phyloP scores from a whole-genome alignment of 768 basidiomycete species.

The Naganishia randhawae region DNA sequence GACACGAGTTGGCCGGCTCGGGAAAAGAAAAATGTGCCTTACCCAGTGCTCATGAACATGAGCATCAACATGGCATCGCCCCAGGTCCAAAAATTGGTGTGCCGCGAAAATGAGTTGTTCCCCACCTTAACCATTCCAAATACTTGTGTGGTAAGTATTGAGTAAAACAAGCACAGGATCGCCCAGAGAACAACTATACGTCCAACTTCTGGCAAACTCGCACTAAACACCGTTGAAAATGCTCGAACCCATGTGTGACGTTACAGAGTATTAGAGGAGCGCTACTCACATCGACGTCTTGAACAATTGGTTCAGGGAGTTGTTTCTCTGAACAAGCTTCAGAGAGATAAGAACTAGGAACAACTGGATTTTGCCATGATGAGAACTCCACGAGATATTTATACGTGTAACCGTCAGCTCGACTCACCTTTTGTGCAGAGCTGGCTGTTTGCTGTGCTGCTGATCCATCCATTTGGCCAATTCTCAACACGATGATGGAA shows the following conservation, averaged over 20 bases:
- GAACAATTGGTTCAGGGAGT: conserved; percentile 87
- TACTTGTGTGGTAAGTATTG: conserved; percentile 70
- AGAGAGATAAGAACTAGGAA: conserved; percentile 90
- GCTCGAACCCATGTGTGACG: not conserved
- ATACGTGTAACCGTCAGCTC: not conserved
- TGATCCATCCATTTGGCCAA: conserved; percentile 23
- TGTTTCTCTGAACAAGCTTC: conserved; percentile 85
- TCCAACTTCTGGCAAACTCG: conserved; percentile 78
- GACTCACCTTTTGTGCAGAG: conserved; percentile 39
- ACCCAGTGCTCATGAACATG: conserved; percentile 90
- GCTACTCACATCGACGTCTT: conserved; percentile 82
- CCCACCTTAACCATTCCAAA: conserved; percentile 87
- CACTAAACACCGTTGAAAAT: conserved; percentile 55
- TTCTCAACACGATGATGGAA: conserved; percentile 64
- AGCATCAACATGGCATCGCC: conserved; percentile 80
- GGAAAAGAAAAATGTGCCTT: conserved; percentile 50
- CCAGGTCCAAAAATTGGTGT: conserved; percentile 74
- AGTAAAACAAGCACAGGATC: conserved; percentile 83
- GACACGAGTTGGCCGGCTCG: too few relatives aligned
- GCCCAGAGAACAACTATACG: conserved; percentile 84
- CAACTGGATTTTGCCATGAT: conserved; percentile 50
- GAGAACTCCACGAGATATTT: conserved; percentile 60
- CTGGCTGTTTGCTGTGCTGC: conserved; percentile 35
- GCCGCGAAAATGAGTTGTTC: conserved; percentile 60
- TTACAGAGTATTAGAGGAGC: not conserved